Evolutionary conservation across 345 rosid genomes (phyloP), one percentile per base, ranked within the genome.

Genomic region (Brassica cretica): DNA sequence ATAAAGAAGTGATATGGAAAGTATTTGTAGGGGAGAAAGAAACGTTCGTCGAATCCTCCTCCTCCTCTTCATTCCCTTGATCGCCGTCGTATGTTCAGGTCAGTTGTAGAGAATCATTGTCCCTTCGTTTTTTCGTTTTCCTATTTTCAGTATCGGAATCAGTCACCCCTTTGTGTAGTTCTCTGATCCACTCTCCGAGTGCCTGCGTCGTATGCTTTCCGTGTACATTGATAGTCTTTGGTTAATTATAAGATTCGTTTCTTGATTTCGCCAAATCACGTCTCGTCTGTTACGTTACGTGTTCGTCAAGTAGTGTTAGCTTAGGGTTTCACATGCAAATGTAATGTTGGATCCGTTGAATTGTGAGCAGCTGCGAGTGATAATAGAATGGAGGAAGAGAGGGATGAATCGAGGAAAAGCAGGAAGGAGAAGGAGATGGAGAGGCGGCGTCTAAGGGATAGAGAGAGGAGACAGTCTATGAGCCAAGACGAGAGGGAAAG

Each of bases 401-500:
- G 88, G 16, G 78, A 35, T 15, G 81, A 80, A 73, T 32, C 84
- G 55, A 78, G 82, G 76, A 82, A 77, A 18, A 49, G 76, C 64
- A 88, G 85, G 61, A 89, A 88, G 82, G 98, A 95, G 78, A 92
- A 87, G 56, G 97, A 95, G 55, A 86, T 92, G 51, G 98, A 93
- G 60, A 83, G 95, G 19, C 82, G 99, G 24, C 94, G 99, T 71
- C 75, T 87, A 37, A 77, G 93, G 60, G 98, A 93, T 76, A 82
- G 98, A 75, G 90, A 95, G 68, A 88, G 99, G 74, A 85, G 98
- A 76, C 96, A 89, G 60, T 88, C 93, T 21, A 95, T 95, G 98
- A 93, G 88, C 81, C 84, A 80, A 27, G 94, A 90, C 46, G 97
- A 95, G 82, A 89, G 90, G 80, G 98, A 95, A 59, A 90, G 83